Conservation (phyloP, 2,329 filamentous ascomycete genomes). For the Akanthomyces muscarius region DNA sequence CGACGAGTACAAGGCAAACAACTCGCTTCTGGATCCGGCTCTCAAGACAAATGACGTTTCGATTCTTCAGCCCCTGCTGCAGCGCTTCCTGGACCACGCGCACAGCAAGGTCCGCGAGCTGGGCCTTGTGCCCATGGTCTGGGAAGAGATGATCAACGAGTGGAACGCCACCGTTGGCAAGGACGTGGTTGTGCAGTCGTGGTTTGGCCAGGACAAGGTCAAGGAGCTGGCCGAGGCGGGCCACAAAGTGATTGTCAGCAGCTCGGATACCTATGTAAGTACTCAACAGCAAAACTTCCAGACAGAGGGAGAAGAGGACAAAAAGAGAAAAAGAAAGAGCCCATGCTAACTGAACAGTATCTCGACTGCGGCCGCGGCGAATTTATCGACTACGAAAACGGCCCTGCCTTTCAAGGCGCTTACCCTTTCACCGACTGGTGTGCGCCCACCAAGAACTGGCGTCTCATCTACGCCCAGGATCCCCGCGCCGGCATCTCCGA, state of each 20-base stretch:
- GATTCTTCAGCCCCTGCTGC: conserved; percentile 70
- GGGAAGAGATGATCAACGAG: conserved; percentile 79
- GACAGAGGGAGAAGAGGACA: background rate
- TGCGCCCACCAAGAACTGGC: conserved; percentile 75
- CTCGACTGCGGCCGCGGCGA: conserved; percentile 79
- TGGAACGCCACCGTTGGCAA: conserved; percentile 72
- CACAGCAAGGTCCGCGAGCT: conserved; percentile 60
- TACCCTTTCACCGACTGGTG: conserved; percentile 82
- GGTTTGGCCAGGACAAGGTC: conserved; percentile 64
- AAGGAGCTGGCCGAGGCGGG: conserved; percentile 57
- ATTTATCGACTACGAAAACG: conserved; percentile 69
- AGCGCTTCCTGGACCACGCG: conserved; percentile 69
- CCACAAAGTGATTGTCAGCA: conserved; percentile 68
- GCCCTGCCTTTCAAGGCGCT: conserved; percentile 44
- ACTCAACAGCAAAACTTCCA: too few species aligned
- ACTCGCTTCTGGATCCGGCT: conserved; percentile 69
- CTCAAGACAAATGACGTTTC: conserved; percentile 61
- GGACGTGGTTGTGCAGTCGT: conserved; percentile 74
- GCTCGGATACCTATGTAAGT: conserved; percentile 72
- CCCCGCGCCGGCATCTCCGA: conserved; percentile 61
- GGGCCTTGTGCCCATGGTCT: conserved; percentile 71
- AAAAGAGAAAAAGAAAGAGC: background rate
- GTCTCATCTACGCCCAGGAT: conserved; percentile 75
- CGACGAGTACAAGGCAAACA: conserved; percentile 78
- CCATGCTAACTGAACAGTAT: conserved; percentile 50